A percentile compares a stretch with the other conserved stretches of the same genome.
Evolutionary conservation across 768 basidiomycete genomes (phyloP).

Genomic region (Mycena amicta): DNA sequence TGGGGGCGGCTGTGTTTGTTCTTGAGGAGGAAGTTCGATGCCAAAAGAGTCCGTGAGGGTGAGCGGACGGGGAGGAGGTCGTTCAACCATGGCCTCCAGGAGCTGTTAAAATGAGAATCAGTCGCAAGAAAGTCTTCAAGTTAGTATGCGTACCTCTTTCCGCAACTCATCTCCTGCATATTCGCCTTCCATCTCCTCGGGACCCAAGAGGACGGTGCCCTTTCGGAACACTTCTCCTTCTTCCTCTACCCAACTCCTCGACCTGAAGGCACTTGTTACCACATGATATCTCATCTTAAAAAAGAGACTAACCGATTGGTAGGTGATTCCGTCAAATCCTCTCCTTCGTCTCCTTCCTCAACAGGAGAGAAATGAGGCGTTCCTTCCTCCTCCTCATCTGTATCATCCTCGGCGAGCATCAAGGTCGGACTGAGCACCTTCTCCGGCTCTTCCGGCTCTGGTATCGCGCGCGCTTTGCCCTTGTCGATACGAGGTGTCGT

Average conservation of each 20-base stretch:
- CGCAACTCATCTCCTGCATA: constrained; percentile 88
- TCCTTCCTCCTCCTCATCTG: constrained; percentile 50
- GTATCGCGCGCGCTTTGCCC: constrained; percentile 73
- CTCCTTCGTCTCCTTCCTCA: constrained; percentile 36
- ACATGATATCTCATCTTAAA: background rate
- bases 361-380: constrained; percentile 31
- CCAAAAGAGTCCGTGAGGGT: constrained; percentile 65
- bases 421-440: constrained; percentile 73
- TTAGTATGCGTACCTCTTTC: constrained; percentile 57
- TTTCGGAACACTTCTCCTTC: constrained; percentile 97
- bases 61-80: constrained; percentile 75
- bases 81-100: constrained; percentile 83
- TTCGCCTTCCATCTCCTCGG: constrained; percentile 88
- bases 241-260: constrained; percentile 84
- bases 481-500: constrained; percentile 74
- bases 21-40: constrained; percentile 37
- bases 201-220: constrained; percentile 75
- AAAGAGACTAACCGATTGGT: constrained; percentile 50
- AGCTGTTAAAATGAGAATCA: constrained; percentile 46
- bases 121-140: background rate
- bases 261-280: constrained; percentile 42
- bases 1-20: constrained; percentile 18
- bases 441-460: constrained; percentile 68
- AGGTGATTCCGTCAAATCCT: constrained; percentile 33
- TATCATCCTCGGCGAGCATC: constrained; percentile 45